Base-by-base conservation (phyloP, 108 stramenopile species). In the Chaetoceros muelleri region DNA sequence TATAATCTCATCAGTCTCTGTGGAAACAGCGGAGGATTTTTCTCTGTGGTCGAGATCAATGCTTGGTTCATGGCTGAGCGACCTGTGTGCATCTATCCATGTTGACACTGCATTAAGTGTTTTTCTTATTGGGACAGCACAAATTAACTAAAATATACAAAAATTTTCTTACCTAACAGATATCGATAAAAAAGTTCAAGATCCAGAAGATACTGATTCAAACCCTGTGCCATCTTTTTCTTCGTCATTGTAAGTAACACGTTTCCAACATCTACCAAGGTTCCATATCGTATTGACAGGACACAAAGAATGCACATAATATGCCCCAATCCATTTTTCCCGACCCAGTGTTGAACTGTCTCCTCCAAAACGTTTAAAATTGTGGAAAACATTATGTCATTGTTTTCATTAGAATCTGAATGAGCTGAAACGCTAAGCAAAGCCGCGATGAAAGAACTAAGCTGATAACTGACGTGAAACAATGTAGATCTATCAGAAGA, bases 211-310 rank as follows among this genome's bases (percentile, higher is more conserved):
- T 13, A 13, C 34, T 27, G 57, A 7, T 48, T 26, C 48, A 0
- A 27, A 48, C 28, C 30, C 13, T 57, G 28, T 2, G 21, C 23
- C 7, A 46, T 47, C 17, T 58, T 52, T 21, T 62, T 50, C 19
- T 64, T 29, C 20, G 60, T 17, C 2, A 64, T 46, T 5, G 52
- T 53, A 8, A 72, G 20, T 7, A 69, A 44, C 17, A 23, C 31
- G 27, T 7, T 51, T n/a, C 56, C 67, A 30, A 64, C 28, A 5
- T 69, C 31, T 22, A 64, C 26, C 2, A 72, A 64, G 13, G 46
- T 34, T 13, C 58, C 62, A 65, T 60, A 68, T 17, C 62, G 67
- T 30, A 57, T 54, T 13, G 67, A 58, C 57, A 72, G 30, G n/a
- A 65, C 44, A 29, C 62, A 69, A 7, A 68, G 30, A 21, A 72